Conservation (phyloP, 1,284 basidiomycete species). For the Sporisorium scitamineum region DNA sequence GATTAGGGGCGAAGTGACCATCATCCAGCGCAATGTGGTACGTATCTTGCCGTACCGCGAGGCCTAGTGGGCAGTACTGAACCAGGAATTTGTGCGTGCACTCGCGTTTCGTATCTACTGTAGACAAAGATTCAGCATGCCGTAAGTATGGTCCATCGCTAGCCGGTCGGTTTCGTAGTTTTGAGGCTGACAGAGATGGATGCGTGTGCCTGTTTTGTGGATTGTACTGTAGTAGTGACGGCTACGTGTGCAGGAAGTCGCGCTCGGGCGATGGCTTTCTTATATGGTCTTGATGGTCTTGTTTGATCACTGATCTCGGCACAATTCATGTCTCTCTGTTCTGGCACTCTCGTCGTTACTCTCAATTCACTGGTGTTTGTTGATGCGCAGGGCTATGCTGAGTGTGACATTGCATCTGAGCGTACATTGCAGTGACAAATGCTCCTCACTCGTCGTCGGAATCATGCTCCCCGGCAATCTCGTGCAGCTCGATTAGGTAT, state of each 20-base stretch:
- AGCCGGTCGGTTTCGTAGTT: not conserved
- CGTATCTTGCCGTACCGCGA: slow-evolving; percentile 3
- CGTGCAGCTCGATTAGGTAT: slow-evolving; percentile 63
- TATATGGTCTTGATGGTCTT: not conserved
- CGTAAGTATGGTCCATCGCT: not conserved
- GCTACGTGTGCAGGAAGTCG: slow-evolving; percentile 9
- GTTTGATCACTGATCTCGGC: not conserved
- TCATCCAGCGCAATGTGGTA: slow-evolving; percentile 33
- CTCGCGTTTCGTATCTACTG: no score
- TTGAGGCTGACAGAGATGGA: slow-evolving; percentile 10
- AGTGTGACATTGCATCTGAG: no score
- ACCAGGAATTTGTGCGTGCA: not conserved
- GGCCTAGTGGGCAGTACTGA: not conserved
- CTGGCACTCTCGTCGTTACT: not conserved
- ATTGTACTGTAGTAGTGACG: slow-evolving; percentile 6
- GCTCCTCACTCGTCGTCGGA: slow-evolving; percentile 22
- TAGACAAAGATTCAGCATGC: not conserved
- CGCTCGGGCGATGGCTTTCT: not conserved
- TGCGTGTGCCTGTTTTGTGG: not conserved
- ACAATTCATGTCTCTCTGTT: not conserved
- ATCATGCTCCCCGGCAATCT: slow-evolving; percentile 37
- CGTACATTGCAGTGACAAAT: not conserved
- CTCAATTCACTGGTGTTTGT: not conserved
- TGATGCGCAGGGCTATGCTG: no score
- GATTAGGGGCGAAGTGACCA: slow-evolving; percentile 8